Evolutionary conservation across 257 asterid genomes (phyloP).

Genomic region (Leonotis leonurus): DNA sequence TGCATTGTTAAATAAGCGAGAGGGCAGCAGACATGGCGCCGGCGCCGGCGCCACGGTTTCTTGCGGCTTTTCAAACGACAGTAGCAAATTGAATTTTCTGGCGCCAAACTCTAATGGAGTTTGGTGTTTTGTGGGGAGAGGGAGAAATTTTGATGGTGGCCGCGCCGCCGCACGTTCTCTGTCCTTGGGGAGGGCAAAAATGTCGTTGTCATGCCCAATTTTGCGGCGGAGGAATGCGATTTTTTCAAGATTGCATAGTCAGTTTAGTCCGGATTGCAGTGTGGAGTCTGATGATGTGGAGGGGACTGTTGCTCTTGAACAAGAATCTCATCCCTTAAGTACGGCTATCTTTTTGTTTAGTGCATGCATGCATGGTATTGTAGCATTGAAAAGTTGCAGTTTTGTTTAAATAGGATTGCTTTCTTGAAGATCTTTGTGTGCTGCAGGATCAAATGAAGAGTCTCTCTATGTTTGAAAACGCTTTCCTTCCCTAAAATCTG

Average conservation of each 20-base stretch:
- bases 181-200: conserved; percentile 18
- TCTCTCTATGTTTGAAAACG: too few species aligned
- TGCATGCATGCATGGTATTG: not conserved
- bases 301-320: conserved; percentile 16
- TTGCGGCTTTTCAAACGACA: conserved; percentile 19
- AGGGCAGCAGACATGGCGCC: conserved; percentile 34
- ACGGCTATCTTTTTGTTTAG: not conserved
- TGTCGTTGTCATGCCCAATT: conserved; percentile 23
- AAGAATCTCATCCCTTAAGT: conserved; percentile 26
- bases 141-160: conserved; percentile 17
- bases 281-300: conserved; percentile 28
- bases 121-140: conserved; percentile 17
- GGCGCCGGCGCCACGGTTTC: conserved; percentile 33
- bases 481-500: too few species aligned
- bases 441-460: too few species aligned
- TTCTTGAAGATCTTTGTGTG: not conserved
- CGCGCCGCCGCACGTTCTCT: conserved; percentile 17
- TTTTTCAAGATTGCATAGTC: conserved; percentile 21
- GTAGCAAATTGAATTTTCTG: conserved; percentile 18
- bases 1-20: not conserved
- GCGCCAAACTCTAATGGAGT: conserved; percentile 5
- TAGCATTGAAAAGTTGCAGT: not conserved
- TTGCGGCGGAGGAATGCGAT: conserved; percentile 26
- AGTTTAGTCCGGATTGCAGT: conserved; percentile 29
- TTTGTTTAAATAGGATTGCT: not conserved